Conservation (phyloP, 2,329 filamentous ascomycete genomes). For the Cercospora zeina region DNA sequence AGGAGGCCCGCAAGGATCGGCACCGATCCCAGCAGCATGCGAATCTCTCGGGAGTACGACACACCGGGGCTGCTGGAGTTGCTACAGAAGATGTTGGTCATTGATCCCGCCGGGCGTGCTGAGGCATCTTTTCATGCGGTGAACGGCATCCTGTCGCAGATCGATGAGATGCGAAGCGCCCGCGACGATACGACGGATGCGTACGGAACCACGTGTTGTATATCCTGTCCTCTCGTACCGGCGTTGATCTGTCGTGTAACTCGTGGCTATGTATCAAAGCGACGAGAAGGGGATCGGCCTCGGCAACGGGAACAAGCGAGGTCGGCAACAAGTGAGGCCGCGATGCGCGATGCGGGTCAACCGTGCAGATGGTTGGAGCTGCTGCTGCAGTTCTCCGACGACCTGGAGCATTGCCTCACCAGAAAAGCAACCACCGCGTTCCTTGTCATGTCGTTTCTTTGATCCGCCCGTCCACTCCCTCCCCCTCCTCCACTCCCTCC, state of each 20-base stretch:
- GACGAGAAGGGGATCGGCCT: neutral
- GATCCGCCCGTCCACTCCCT: neutral
- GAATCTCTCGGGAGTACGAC: conserved; percentile 13
- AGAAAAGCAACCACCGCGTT: conserved; percentile 6
- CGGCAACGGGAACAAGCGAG: neutral
- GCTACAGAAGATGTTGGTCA: conserved; percentile 18
- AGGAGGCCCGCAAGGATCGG: conserved; percentile 5
- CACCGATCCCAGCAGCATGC: conserved; percentile 5
- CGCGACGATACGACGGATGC: conserved; percentile 9
- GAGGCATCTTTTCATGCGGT: conserved; percentile 19
- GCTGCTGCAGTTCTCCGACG: neutral
- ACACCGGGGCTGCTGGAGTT: conserved; percentile 19
- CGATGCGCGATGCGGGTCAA: neutral
- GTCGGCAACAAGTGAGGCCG: neutral
- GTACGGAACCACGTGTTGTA: neutral
- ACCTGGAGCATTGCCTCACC: neutral
- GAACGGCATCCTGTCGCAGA: conserved; percentile 16
- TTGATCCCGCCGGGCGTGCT: conserved; percentile 20
- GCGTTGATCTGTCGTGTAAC: neutral
- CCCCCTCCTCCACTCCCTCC: too few relatives aligned
- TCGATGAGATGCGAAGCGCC: conserved; percentile 21
- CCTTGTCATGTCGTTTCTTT: neutral
- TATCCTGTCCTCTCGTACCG: neutral
- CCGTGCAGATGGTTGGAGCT: neutral
- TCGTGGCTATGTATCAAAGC: neutral